phyloP scores from a whole-genome alignment of 2,329 filamentous ascomycete species.

The Raffaelea albimanens region DNA sequence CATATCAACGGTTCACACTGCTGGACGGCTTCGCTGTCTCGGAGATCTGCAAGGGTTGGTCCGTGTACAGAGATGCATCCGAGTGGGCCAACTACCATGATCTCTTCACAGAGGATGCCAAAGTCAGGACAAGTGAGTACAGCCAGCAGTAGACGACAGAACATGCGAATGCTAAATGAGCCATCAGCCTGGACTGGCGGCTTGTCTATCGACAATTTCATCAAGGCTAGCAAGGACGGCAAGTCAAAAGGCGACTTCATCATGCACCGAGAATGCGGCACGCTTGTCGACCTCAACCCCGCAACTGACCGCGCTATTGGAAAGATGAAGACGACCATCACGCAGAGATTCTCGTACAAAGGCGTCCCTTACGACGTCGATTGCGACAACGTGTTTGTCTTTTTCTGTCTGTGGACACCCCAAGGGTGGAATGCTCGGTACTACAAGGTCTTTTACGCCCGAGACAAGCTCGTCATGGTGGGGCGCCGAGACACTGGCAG shows the following conservation, averaged over 20 bases:
- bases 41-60: slow-evolving; percentile 1
- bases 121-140: not conserved
- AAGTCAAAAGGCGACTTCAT: not conserved
- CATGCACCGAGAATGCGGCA: slow-evolving; percentile 39
- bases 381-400: slow-evolving; percentile 39
- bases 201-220: not conserved
- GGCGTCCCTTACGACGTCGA: slow-evolving; percentile 35
- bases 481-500: slow-evolving; percentile 26
- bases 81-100: not conserved
- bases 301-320: slow-evolving; percentile 32
- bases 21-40: not conserved
- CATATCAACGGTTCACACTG: slow-evolving; percentile 1
- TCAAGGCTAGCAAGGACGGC: not conserved
- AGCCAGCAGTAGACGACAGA: not conserved
- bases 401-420: slow-evolving; percentile 26
- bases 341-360: slow-evolving; percentile 31
- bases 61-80: not conserved
- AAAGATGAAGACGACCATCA: slow-evolving; percentile 32
- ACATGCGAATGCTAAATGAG: not conserved
- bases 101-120: not conserved
- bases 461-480: slow-evolving; percentile 34
- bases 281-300: slow-evolving; percentile 12
- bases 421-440: slow-evolving; percentile 29
- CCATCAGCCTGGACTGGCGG: not conserved
- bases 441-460: slow-evolving; percentile 38